These are phyloP conservation scores for Ophiocordyceps camponoti-floridani DNA, from an alignment of 2,329 filamentous ascomycete genomes.

Conservation along the genomic window DNA sequence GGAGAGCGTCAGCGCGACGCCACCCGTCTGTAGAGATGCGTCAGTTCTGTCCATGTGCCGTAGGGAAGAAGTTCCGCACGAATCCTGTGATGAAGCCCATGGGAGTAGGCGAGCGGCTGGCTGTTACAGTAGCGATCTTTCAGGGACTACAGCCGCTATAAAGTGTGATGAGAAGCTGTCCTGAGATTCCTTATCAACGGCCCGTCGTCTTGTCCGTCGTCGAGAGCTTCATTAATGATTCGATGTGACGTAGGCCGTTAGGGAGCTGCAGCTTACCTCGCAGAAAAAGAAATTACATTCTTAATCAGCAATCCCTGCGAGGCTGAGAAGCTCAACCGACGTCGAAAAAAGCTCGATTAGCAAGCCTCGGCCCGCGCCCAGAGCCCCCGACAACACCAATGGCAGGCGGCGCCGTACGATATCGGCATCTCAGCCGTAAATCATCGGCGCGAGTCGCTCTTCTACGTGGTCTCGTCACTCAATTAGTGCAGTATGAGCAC, in stretches of 20 bases:
- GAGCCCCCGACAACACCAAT: conserved; percentile 25
- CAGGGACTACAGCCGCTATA: no score
- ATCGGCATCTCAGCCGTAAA: conserved; percentile 70
- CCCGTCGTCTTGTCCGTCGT: no score
- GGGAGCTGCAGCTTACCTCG: no score
- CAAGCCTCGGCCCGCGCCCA: not conserved
- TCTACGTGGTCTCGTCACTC: conserved; percentile 88
- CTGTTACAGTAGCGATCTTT: not conserved
- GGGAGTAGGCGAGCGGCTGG: conserved; percentile 3
- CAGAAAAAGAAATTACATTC: no score
- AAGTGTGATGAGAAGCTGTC: no score
- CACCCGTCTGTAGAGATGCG: conserved; percentile 40
- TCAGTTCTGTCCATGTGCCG: not conserved
- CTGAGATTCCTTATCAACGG: no score
- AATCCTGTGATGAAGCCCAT: conserved; percentile 66
- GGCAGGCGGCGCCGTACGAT: conserved; percentile 76
- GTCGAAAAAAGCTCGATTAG: conserved; percentile 6
- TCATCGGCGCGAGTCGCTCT: conserved; percentile 83
- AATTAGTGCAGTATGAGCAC: conserved; percentile 80
- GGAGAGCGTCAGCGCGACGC: conserved; percentile 57
- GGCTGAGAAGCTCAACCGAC: conserved; percentile 2
- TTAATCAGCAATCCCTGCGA: not conserved
- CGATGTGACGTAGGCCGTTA: no score
- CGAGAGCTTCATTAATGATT: no score
- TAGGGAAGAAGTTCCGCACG: conserved; percentile 29